phyloP scores from a whole-genome alignment of 306 rosid genomes.

The Prunus dulcis region DNA sequence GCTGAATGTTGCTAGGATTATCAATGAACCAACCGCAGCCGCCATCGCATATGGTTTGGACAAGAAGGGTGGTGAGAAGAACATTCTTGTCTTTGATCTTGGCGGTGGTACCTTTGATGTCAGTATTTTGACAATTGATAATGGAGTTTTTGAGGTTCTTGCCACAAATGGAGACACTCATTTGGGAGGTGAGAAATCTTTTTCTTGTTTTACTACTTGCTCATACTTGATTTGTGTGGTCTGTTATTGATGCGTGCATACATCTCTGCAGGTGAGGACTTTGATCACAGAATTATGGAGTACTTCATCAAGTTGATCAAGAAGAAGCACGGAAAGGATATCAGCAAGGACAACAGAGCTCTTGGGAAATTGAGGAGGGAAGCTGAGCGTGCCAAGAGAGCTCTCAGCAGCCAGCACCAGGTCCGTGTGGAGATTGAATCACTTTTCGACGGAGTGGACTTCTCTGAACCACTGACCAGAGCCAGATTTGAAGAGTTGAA shows the following conservation, averaged over 20 bases:
- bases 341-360: conserved; percentile 97
- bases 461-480: conserved; percentile 88
- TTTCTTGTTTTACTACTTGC: background rate
- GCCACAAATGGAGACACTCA: conserved; percentile 97
- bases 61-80: conserved; percentile 98
- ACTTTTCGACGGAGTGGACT: conserved; percentile 83
- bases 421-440: conserved; percentile 98
- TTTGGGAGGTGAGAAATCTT: conserved; percentile 73
- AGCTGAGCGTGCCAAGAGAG: conserved; percentile 95
- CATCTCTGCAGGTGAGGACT: conserved; percentile 74
- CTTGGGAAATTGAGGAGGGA: conserved; percentile 96
- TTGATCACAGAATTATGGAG: conserved; percentile 90
- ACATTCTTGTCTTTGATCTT: conserved; percentile 95
- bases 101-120: conserved; percentile 99
- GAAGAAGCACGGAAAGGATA: conserved; percentile 92
- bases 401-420: conserved; percentile 99
- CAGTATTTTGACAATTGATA: conserved; percentile 97
- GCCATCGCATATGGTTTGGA: conserved; percentile 97
- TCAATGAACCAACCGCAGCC: conserved; percentile 97
- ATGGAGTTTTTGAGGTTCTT: conserved; percentile 97
- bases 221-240: background rate
- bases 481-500: conserved; percentile 97
- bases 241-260: background rate
- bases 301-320: conserved; percentile 97
- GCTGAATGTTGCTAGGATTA: conserved; percentile 93